A percentile compares a stretch with the other conserved stretches of the same genome.
Conservation (phyloP, 2,329 filamentous ascomycete genomes). For the Pseudogymnoascus sp. region DNA sequence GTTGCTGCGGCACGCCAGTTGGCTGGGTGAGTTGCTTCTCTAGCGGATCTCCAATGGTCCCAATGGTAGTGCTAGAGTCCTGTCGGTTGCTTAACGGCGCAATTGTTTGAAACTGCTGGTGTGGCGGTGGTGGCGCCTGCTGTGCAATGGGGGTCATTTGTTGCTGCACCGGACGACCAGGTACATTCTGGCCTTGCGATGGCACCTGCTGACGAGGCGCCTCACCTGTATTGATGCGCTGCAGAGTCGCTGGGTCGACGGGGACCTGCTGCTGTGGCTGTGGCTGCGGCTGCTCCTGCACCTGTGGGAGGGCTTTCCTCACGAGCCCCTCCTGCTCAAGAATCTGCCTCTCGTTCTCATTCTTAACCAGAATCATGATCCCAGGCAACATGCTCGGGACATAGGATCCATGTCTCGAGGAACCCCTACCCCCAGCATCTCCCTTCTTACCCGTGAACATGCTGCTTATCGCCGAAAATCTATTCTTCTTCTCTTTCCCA, state of each 20-base stretch:
- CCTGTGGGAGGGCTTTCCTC: background rate
- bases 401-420: background rate
- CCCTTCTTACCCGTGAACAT: slow-evolving; percentile 16
- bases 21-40: background rate
- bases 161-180: background rate
- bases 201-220: background rate
- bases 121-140: background rate
- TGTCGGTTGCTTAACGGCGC: background rate
- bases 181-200: background rate
- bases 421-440: background rate
- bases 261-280: background rate
- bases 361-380: background rate
- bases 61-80: background rate
- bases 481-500: slow-evolving; percentile 32
- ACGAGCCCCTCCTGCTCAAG: background rate
- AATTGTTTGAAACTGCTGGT: background rate
- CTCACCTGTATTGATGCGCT: background rate
- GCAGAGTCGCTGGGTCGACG: background rate
- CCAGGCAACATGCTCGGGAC: background rate
- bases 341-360: background rate
- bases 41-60: background rate
- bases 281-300: background rate
- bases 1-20: background rate
- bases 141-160: background rate
- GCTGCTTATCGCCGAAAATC: slow-evolving; percentile 33